phyloP scores from a whole-genome alignment of 208 protist genomes.

The Acanthamoeba castellanii region DNA sequence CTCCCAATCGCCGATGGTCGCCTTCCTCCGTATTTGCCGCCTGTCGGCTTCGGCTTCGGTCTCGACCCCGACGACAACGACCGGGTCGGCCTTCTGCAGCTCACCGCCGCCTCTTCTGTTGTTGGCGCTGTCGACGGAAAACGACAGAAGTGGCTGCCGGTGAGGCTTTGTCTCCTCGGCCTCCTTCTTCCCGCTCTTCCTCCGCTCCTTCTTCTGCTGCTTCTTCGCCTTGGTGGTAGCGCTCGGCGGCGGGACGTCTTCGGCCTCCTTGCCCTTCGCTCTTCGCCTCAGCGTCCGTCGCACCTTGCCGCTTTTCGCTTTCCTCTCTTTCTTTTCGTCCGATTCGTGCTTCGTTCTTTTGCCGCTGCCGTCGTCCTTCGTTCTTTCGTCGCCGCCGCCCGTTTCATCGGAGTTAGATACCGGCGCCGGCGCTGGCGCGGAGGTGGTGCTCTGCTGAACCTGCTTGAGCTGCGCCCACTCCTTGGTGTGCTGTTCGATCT shows the following conservation, averaged over 20 bases:
- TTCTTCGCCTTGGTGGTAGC: neutral
- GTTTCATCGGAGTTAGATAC: neutral
- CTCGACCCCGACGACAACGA: neutral
- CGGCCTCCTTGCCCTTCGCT: constrained; percentile 24
- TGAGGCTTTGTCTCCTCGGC: no score
- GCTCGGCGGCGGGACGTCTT: neutral
- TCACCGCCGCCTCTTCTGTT: neutral
- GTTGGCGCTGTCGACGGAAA: no score
- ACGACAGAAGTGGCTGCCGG: no score
- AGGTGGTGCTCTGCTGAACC: neutral
- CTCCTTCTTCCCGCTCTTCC: neutral
- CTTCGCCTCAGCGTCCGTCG: neutral
- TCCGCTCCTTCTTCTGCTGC: neutral
- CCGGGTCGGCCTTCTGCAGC: neutral
- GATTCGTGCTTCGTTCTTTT: neutral
- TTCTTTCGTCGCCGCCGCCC: neutral
- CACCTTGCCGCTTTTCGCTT: neutral
- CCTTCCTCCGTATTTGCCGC: neutral
- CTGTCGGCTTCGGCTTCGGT: neutral
- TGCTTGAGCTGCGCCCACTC: constrained; percentile 21
- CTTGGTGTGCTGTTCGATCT: constrained; percentile 27
- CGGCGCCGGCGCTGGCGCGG: neutral
- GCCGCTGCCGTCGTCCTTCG: neutral
- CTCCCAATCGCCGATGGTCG: constrained; percentile 13
- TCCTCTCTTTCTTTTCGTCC: neutral